These are phyloP conservation scores for Tripterygium wilfordii DNA, from an alignment of 177 flowering plant species.

Conservation along the genomic window DNA sequence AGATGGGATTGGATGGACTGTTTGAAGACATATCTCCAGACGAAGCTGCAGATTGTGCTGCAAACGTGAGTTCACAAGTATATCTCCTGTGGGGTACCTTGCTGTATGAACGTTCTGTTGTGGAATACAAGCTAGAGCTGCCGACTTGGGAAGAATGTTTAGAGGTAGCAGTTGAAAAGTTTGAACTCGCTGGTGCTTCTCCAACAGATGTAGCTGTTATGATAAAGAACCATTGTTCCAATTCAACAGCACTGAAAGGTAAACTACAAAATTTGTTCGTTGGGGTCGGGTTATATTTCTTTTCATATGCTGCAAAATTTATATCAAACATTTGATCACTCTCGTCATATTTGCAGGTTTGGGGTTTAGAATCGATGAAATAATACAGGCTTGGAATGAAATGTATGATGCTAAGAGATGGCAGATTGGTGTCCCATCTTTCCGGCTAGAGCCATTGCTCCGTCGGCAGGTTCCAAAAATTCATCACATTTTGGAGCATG, in stretches of 20 bases:
- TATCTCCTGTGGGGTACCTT: conserved; percentile 71
- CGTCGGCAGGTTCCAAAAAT: conserved; percentile 56
- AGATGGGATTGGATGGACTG: conserved; percentile 40
- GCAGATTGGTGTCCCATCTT: conserved; percentile 56
- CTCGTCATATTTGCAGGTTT: conserved; percentile 26
- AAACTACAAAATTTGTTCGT: not conserved
- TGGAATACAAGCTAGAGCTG: conserved; percentile 49
- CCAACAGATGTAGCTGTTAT: conserved; percentile 60
- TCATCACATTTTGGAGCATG: conserved; percentile 43
- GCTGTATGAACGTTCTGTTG: conserved; percentile 70
- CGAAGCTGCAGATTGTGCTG: conserved; percentile 48
- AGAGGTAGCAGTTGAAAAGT: conserved; percentile 69
- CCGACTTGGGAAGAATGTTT: conserved; percentile 74
- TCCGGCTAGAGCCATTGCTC: conserved; percentile 62
- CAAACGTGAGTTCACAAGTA: conserved; percentile 78
- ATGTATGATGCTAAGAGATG: conserved; percentile 69
- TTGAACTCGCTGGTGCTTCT: conserved; percentile 69
- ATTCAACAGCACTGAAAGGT: conserved; percentile 54
- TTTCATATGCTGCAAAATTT: not conserved
- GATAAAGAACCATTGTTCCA: conserved; percentile 71
- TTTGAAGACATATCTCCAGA: conserved; percentile 38
- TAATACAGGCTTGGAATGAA: conserved; percentile 76
- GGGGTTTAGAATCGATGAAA: conserved; percentile 67
- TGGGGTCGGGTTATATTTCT: not conserved
- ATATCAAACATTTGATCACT: not conserved